A percentile compares a stretch with the other conserved stretches of the same genome.
These are phyloP conservation scores for Leccinum solheimii DNA, from an alignment of 1,284 basidiomycete species.

Conservation along the genomic window DNA sequence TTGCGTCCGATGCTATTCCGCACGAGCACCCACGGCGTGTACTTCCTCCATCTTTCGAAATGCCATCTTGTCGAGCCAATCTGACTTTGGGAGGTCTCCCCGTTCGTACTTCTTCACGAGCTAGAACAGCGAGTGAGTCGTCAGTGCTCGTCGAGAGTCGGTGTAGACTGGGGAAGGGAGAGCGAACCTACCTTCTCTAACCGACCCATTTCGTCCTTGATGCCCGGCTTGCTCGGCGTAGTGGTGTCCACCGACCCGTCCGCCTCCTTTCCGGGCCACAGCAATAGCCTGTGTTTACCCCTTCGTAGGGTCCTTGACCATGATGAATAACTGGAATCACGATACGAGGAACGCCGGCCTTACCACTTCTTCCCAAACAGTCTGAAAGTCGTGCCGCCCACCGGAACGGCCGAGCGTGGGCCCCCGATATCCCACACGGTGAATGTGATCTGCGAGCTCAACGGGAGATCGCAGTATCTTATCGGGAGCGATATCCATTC, in stretches of 20 bases:
- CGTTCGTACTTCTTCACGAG: constrained; percentile 96
- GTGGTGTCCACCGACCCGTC: constrained; percentile 80
- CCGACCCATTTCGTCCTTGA: constrained; percentile 89
- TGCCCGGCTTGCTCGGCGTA: constrained; percentile 84
- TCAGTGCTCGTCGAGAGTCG: not conserved
- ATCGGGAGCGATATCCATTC: constrained; percentile 92
- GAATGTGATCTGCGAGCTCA: constrained; percentile 87
- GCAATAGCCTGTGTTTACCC: constrained; percentile 85
- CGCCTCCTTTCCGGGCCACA: constrained; percentile 84
- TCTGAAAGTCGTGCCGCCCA: constrained; percentile 89
- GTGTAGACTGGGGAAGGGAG: not conserved
- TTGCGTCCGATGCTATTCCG: not conserved
- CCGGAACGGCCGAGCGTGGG: constrained; percentile 69
- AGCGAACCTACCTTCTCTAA: constrained; percentile 77
- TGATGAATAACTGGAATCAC: constrained; percentile 6
- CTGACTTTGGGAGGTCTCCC: constrained; percentile 89
- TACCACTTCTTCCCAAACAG: constrained; percentile 92
- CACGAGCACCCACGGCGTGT: constrained; percentile 64
- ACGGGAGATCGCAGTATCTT: constrained; percentile 87
- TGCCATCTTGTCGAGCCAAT: constrained; percentile 94
- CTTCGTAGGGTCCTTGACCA: constrained; percentile 79
- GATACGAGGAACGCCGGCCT: constrained; percentile 18
- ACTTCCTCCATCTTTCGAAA: constrained; percentile 94
- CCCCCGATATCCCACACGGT: constrained; percentile 95
- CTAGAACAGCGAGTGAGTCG: constrained; percentile 39